Evolutionary conservation across 2,329 filamentous ascomycete species (phyloP), one percentile per base, ranked within the genome.

Genomic region (Colletotrichum cereale): DNA sequence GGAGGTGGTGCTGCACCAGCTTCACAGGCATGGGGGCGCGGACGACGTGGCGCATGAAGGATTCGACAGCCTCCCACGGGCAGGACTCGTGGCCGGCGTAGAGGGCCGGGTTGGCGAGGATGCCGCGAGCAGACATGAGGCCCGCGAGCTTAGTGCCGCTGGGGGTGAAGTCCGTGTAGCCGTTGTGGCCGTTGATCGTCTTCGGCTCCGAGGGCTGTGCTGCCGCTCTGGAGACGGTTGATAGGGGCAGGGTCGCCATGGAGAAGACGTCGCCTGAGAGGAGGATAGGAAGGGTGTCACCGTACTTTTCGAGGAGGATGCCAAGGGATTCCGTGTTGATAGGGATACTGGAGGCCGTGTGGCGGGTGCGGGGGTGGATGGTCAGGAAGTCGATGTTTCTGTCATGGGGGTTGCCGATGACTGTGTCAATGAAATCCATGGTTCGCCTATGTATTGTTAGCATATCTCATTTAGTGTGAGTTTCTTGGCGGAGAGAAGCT

Each of bases 181-280:
- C 66, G 40, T 62, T 40, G 38, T 58, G n/a, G 26, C 18, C 48
- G 48, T 24, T 7, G 38, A 64, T 65, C 14, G 16, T 50, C 61
- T 24, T 26, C 12, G 36, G 40, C 42, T 65, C 52, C 44, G 14
- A 29, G 24, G 53, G n/a, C 21, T 31, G 55, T 34, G 36, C 24
- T 24, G 21, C 11, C 16, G 56, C 34, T 62, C 74, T 74, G 29
- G 73, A 57, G 44, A 78, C 77, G 8, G 79, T 74, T 34, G 77
- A 73, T 60, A 87, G 85, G 16, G 86, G 86, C 34, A 89, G 80
- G 14, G 83, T 76, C 62, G 80, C 79, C 62, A 91, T 82, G 38
- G 89, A 86, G 75, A 92, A 92, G 26, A 92, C 87, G 75, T 93
- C 91, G 21, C 91, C 91, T n/a, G 91, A 93, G 3, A 91, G 86